A percentile compares a stretch with the other conserved stretches of the same genome.
Evolutionary conservation across 768 basidiomycete species (phyloP).

Genomic region (Calocybe gangraenosa): DNA sequence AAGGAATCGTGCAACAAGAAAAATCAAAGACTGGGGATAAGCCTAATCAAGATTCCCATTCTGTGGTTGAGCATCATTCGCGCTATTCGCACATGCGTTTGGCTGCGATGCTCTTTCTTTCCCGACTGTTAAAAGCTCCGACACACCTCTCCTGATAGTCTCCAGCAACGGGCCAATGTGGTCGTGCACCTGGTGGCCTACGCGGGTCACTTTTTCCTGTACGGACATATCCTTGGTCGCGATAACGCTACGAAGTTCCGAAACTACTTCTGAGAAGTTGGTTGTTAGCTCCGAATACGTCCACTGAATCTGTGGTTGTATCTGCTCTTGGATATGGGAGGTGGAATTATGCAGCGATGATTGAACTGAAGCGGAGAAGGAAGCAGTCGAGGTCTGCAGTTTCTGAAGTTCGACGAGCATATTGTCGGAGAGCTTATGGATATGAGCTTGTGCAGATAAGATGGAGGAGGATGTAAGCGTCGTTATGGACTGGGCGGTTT

Average conservation of each 20-base stretch:
- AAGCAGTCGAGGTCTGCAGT: slow-evolving; percentile 54
- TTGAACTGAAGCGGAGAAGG: slow-evolving; percentile 42
- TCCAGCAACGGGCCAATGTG: slow-evolving; percentile 62
- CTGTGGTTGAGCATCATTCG: no score
- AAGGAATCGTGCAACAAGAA: no score
- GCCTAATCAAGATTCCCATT: no score
- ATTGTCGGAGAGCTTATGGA: slow-evolving; percentile 57
- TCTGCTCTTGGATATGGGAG: slow-evolving; percentile 35
- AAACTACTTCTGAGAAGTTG: slow-evolving; percentile 40
- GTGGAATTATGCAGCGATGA: slow-evolving; percentile 30
- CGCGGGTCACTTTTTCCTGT: slow-evolving; percentile 56
- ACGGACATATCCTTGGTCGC: slow-evolving; percentile 50
- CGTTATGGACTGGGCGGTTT: slow-evolving; percentile 62
- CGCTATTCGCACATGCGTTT: neutral
- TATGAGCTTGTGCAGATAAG: slow-evolving; percentile 47
- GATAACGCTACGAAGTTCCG: slow-evolving; percentile 52
- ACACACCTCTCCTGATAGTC: slow-evolving; percentile 36
- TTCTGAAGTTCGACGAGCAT: slow-evolving; percentile 67
- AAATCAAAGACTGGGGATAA: no score
- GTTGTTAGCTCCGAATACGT: slow-evolving; percentile 49
- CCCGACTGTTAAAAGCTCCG: slow-evolving; percentile 31
- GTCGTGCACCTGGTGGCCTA: slow-evolving; percentile 55
- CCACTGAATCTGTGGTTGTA: slow-evolving; percentile 59
- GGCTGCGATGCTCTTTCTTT: slow-evolving; percentile 11
- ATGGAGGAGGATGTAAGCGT: slow-evolving; percentile 55